Percentiles rank a stretch among this genome's conserved stretches.
These are phyloP conservation scores for Dillenia turbinata DNA, from an alignment of 164 flowering plant genomes.

Conservation along the genomic window DNA sequence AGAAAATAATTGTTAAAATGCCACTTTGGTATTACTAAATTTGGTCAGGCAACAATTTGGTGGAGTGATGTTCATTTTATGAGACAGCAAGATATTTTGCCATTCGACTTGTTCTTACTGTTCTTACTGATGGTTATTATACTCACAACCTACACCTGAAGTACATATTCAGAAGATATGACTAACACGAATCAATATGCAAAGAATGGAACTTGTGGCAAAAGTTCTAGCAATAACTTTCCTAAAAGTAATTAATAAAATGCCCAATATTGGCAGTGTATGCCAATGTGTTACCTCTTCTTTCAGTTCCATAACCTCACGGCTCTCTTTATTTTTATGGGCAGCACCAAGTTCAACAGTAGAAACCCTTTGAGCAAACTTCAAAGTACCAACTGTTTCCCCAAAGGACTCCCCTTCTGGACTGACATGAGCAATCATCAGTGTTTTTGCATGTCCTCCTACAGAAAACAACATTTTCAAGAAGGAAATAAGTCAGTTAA, in stretches of 20 bases:
- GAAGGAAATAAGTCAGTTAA: constrained; percentile 4
- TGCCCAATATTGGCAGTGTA: background rate
- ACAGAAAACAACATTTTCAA: constrained; percentile 7
- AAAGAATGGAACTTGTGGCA: no score
- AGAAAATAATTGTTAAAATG: no score
- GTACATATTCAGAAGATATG: no score
- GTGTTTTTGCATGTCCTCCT: constrained; percentile 87
- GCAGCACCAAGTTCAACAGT: constrained; percentile 90
- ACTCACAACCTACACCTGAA: no score
- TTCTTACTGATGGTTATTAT: no score
- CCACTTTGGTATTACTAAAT: no score
- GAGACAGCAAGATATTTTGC: no score
- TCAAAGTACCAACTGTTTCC: constrained; percentile 75
- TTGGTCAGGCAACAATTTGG: no score
- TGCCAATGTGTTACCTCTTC: constrained; percentile 49
- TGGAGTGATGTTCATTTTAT: no score
- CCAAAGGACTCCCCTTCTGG: constrained; percentile 74
- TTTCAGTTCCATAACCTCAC: constrained; percentile 69
- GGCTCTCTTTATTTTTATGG: constrained; percentile 62
- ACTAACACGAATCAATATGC: no score
- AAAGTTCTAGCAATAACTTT: no score
- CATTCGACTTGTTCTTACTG: no score
- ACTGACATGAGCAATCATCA: constrained; percentile 92
- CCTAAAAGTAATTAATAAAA: background rate
- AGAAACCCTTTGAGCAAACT: constrained; percentile 84